Conservation (phyloP, 2,329 filamentous ascomycete genomes). For the Metarhizium anisopliae region DNA sequence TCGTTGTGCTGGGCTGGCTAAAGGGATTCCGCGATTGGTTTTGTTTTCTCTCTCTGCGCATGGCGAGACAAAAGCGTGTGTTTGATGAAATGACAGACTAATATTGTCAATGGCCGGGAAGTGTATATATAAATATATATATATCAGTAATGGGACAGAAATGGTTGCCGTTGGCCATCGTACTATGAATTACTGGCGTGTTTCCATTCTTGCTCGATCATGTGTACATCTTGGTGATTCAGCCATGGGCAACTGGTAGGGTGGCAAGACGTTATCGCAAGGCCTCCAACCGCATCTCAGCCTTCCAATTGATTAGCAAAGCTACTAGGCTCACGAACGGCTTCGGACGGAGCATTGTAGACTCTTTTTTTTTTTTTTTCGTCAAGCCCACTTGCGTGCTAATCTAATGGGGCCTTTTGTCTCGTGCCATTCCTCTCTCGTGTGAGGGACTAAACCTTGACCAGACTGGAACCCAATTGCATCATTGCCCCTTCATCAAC, state of each 20-base stretch:
- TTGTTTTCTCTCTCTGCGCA: not conserved
- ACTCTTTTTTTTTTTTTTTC: no score
- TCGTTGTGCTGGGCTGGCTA: not conserved
- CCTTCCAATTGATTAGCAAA: no score
- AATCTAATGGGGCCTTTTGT: no score
- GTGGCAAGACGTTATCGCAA: no score
- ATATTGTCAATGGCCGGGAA: not conserved
- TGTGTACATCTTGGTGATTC: no score
- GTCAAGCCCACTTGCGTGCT: no score
- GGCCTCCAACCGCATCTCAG: no score
- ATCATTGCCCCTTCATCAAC: not conserved
- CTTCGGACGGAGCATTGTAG: no score
- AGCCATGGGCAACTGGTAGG: no score
- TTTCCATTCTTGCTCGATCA: no score
- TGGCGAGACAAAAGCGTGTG: slow-evolving; percentile 2
- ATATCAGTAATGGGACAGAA: not conserved
- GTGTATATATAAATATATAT: not conserved
- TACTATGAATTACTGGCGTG: not conserved
- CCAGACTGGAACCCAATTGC: not conserved
- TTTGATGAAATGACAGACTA: not conserved
- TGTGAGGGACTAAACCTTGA: no score
- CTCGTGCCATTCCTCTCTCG: no score
- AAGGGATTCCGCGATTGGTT: not conserved
- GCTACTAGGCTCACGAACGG: not conserved
- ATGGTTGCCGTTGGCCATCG: not conserved